Evolutionary conservation across 1,284 basidiomycete species (phyloP), one percentile per base, ranked within the genome.

Genomic region (Fistulinella cinereoalba): DNA sequence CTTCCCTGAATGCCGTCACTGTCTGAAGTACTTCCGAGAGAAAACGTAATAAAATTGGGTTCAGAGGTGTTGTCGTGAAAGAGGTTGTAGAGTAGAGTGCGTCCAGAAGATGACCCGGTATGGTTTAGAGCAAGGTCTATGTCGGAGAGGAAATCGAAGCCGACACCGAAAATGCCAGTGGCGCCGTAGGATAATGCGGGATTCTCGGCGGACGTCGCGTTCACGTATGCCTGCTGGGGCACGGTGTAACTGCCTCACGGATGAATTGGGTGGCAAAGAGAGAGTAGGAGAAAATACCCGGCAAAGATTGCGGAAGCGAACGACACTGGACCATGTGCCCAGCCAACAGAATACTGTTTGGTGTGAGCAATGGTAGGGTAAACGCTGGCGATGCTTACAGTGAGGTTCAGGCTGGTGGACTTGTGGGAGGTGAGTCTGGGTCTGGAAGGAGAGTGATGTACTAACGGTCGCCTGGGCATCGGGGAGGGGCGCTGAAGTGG

Each of bases 31-130:
- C 86, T 70, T 56, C 86, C 79, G 25, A 91, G 69, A 1, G 83
- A 74, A 58, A 91, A 85, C 0, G 86, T 79, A 54, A 91, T 83
- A 62, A 82, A 91, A 60, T 91, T 91, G 39, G 83, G 84, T 57
- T 87, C 78, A 12, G 58, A 65, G 3, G 79, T 77, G 63, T 89
- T 83, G 53, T 79, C 73, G 24, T 72, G 66, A 64, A 91, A 91
- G 37, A 87, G 68, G 57, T 88, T 91, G 68, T 80, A 85, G 13
- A 91, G 73, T 33, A 91, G 58, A 50, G 79, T 83, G 37, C 84
- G 77, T 29, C 88, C 88, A 6, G 75, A 71, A 3, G 75, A 72
- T 4, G 75, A 71, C 23, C 76, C 73, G 1, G 82, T 78, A 13
- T 64, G 58, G 53, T 85, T 86, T 42, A 89, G 67, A 4, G 71